phyloP scores from a whole-genome alignment of 148 eudicot species.

The Dianthus caryophyllus region DNA sequence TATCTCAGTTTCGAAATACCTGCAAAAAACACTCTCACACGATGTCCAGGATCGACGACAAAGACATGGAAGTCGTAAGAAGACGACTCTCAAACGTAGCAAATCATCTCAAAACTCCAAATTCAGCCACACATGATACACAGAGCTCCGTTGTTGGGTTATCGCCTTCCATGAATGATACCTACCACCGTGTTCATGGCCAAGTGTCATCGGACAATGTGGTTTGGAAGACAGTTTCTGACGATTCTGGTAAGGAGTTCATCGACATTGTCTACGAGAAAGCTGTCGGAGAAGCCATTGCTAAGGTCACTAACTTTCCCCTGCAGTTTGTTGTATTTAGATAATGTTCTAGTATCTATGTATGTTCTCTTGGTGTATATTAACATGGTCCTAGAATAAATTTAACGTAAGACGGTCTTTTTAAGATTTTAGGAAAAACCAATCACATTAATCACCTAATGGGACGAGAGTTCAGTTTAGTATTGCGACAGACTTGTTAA shows the following conservation, averaged over 20 bases:
- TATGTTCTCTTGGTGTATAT: no score
- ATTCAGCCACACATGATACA: not conserved
- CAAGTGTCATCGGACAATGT: slow-evolving; percentile 52
- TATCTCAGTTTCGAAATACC: slow-evolving; percentile 8
- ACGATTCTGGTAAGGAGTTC: slow-evolving; percentile 54
- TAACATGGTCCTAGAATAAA: no score
- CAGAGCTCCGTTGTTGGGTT: slow-evolving; percentile 13
- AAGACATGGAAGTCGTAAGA: slow-evolving; percentile 26
- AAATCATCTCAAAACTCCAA: slow-evolving; percentile 41
- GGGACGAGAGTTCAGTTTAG: no score
- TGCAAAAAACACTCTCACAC: not conserved
- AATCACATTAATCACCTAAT: no score
- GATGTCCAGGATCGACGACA: slow-evolving; percentile 35
- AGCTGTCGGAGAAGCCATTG: slow-evolving; percentile 82
- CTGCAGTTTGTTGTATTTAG: not conserved
- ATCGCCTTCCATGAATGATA: slow-evolving; percentile 37
- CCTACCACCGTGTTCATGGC: slow-evolving; percentile 68
- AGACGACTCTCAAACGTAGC: slow-evolving; percentile 49
- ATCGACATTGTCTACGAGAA: slow-evolving; percentile 81
- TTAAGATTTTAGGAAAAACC: no score
- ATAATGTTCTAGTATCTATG: not conserved
- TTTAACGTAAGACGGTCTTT: no score
- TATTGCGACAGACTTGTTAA: no score
- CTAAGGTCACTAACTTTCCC: slow-evolving; percentile 52
- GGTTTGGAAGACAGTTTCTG: slow-evolving; percentile 45